Conservation (phyloP, 208 protist species). For the Leishmania gerbilli region DNA sequence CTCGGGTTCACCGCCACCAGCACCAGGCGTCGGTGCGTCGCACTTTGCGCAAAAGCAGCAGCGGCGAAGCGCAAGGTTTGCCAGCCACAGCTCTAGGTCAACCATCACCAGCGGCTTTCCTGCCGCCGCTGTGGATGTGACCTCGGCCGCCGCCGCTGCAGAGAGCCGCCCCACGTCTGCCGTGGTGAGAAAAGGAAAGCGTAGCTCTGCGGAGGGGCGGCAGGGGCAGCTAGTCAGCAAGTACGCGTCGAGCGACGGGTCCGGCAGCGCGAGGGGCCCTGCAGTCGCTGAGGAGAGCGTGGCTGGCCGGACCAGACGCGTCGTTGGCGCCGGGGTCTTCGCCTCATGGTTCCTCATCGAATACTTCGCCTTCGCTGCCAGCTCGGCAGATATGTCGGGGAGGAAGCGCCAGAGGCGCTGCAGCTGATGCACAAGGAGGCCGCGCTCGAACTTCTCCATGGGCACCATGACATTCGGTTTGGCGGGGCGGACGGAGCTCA, state of each 20-base stretch:
- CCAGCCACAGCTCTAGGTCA: slow-evolving; percentile 28
- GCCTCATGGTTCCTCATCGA: not conserved
- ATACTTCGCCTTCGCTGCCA: slow-evolving; percentile 21
- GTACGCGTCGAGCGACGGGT: slow-evolving; percentile 29
- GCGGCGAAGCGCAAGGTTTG: slow-evolving; percentile 28
- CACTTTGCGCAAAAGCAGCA: slow-evolving; percentile 31
- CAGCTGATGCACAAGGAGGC: slow-evolving; percentile 49
- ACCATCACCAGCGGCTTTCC: not conserved
- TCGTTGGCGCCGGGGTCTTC: not conserved
- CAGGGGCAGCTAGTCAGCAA: slow-evolving; percentile 25
- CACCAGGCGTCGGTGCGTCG: not conserved
- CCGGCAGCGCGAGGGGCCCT: not conserved
- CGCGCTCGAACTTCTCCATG: slow-evolving; percentile 45
- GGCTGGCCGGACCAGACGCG: not conserved
- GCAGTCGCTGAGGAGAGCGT: not conserved
- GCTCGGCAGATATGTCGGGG: slow-evolving; percentile 13
- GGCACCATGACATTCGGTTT: slow-evolving; percentile 10
- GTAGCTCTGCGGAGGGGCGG: not conserved
- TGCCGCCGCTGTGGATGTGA: not conserved
- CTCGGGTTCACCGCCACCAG: not conserved
- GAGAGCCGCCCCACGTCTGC: slow-evolving; percentile 26
- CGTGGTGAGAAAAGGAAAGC: slow-evolving; percentile 25
- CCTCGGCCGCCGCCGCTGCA: not conserved
- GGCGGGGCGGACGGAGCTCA: slow-evolving; percentile 44
- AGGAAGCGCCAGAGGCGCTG: slow-evolving; percentile 44